phyloP scores from a whole-genome alignment of 2,329 filamentous ascomycete genomes.

The Fusarium ramigenum region DNA sequence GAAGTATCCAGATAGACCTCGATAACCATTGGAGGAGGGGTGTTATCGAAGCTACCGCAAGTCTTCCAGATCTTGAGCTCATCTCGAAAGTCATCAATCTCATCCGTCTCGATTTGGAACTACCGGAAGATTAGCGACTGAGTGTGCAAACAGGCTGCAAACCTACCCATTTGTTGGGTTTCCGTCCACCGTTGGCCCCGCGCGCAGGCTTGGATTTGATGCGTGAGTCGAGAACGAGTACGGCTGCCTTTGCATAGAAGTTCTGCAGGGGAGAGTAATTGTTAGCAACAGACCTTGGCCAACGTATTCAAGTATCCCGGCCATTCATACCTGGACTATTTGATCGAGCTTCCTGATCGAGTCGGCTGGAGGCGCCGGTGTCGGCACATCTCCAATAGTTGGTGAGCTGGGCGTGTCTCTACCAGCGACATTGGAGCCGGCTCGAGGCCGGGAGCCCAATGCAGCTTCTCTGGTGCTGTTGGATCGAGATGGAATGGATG shows the following conservation, averaged over 20 bases:
- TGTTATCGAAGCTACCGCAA: slow-evolving; percentile 79
- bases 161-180: slow-evolving; percentile 88
- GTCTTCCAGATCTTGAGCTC: slow-evolving; percentile 84
- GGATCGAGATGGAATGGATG: slow-evolving; percentile 72
- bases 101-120: slow-evolving; percentile 96
- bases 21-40: slow-evolving; percentile 85
- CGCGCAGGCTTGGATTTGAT: slow-evolving; percentile 70
- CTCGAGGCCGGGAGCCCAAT: slow-evolving; percentile 52
- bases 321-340: slow-evolving; percentile 78
- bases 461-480: slow-evolving; percentile 77
- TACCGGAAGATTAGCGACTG: slow-evolving; percentile 51
- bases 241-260: slow-evolving; percentile 87
- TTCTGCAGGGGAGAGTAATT: slow-evolving; percentile 67
- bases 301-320: not conserved
- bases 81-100: slow-evolving; percentile 87
- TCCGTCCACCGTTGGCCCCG: slow-evolving; percentile 56
- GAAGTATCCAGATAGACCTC: slow-evolving; percentile 89
- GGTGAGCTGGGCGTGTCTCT: slow-evolving; percentile 58
- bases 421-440: slow-evolving; percentile 54
- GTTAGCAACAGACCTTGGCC: slow-evolving; percentile 12
- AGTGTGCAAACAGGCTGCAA: not conserved
- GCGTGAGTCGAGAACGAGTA: slow-evolving; percentile 84
- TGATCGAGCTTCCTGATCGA: slow-evolving; percentile 85
- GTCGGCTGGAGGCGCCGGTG: slow-evolving; percentile 67
- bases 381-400: slow-evolving; percentile 55